Evolutionary conservation across 2,329 filamentous ascomycete genomes (phyloP), one percentile per base, ranked within the genome.

Genomic region (Diaporthe citrichinensis): DNA sequence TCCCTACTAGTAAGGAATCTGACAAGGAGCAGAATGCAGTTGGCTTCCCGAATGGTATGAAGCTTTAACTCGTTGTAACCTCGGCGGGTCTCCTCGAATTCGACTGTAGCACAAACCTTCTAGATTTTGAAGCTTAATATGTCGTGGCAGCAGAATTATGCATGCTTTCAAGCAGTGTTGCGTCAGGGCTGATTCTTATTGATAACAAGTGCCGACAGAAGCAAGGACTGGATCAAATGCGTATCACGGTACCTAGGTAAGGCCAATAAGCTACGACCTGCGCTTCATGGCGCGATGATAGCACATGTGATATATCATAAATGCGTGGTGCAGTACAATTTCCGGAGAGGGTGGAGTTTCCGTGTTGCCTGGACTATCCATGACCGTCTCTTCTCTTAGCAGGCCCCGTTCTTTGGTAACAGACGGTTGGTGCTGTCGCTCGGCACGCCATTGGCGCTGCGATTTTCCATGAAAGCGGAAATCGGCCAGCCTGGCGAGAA

Each of bases 191-290:
- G 8, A 31, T 12, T 65, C 59, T 65, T 46, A 65, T 65, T 65
- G 59, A 65, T 20, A 65, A 5, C 8, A 49, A 65, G 25, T 65
- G 25, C 61, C 61, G 61, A 20, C 41, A 46, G 41, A 65, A 65
- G 61, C 41, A 65, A 65, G 28, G 6, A 31, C 20, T 31, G 25
- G 31, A 23, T 53, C 46, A 39, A 68, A n/a, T 68, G 34, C 8
- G 31, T 53, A 23, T 28, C 31, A 25, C 31, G 14, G 23, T n/a
- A n/a, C n/a, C n/a, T n/a, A n/a, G n/a, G n/a, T n/a, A n/a, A 25
- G 65, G n/a, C n/a, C 31, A 39, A 53, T 28, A 12, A 49, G 41
- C 39, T 28, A 10, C 23, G 34, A 10, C 31, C 4, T 53, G 46
- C 8, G 23, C 46, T 39, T 53, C 23, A 14, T n/a, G 31, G 25